Conservation (phyloP, 495 filamentous ascomycete genomes). For the Tetracladium setigerum region DNA sequence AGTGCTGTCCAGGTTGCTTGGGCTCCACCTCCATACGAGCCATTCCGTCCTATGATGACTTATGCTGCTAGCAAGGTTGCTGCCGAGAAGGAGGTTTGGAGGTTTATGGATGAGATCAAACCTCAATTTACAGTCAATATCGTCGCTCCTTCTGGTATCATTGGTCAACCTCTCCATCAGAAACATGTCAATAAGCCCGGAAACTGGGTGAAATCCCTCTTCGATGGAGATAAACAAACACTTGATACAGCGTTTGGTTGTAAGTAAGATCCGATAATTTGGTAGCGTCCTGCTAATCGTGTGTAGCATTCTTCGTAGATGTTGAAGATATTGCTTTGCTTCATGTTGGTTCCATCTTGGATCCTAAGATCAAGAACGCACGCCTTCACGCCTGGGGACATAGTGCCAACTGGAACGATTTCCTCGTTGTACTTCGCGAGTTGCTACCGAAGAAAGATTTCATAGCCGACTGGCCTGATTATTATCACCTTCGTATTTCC, state of each 20-base stretch:
- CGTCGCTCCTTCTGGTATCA: constrained; percentile 34
- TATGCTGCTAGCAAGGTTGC: constrained; percentile 46
- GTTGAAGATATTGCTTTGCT: constrained; percentile 41
- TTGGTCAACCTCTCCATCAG: constrained; percentile 28
- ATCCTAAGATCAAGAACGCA: constrained; percentile 31
- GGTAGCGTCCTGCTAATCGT: constrained; percentile 3
- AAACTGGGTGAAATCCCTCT: constrained; percentile 20
- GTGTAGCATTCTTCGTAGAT: constrained; percentile 36
- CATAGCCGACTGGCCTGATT: too few species aligned
- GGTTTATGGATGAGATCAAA: constrained; percentile 39
- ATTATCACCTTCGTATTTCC: too few species aligned
- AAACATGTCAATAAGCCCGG: constrained; percentile 22
- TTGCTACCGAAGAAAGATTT: too few species aligned
- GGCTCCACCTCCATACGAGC: constrained; percentile 30
- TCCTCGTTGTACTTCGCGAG: constrained; percentile 18
- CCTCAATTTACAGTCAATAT: constrained; percentile 40
- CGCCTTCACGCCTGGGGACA: constrained; percentile 40
- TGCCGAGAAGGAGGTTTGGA: constrained; percentile 41
- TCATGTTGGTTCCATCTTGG: constrained; percentile 37
- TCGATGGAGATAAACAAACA: constrained; percentile 18
- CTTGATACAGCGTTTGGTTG: constrained; percentile 21
- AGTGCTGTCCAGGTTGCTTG: constrained; percentile 34
- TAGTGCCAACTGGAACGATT: constrained; percentile 29
- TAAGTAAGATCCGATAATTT: constrained; percentile 7
- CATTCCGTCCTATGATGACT: constrained; percentile 20